These are phyloP conservation scores for Pythium sp. DNA, from an alignment of 352 stramenopile genomes.

Conservation along the genomic window DNA sequence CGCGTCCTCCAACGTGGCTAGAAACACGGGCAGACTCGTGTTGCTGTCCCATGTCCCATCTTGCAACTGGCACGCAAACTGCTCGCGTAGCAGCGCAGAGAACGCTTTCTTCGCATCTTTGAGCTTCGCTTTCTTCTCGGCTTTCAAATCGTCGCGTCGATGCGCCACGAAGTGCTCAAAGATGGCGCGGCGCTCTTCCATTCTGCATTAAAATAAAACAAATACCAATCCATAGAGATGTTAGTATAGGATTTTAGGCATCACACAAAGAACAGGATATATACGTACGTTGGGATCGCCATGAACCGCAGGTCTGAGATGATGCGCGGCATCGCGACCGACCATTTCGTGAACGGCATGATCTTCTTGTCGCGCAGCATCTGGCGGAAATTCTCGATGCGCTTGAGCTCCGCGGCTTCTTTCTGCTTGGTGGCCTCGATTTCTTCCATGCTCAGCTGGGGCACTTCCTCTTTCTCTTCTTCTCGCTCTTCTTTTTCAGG, in stretches of 20 bases:
- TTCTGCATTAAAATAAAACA: conserved; percentile 29
- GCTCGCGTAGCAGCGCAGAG: conserved; percentile 36
- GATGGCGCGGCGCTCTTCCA: conserved; percentile 75
- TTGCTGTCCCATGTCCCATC: conserved; percentile 41
- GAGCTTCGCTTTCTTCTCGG: conserved; percentile 76
- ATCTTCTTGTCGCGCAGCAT: conserved; percentile 85
- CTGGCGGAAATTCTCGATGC: conserved; percentile 54
- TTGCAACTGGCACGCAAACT: conserved; percentile 31
- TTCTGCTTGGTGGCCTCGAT: conserved; percentile 25
- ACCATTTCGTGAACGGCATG: conserved; percentile 84
- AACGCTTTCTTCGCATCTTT: conserved; percentile 60
- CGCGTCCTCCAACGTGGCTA: conserved; percentile 44
- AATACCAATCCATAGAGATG: conserved; percentile 1
- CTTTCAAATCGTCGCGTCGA: conserved; percentile 69
- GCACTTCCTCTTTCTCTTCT: neutral
- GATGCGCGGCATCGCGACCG: conserved; percentile 72
- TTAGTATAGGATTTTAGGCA: neutral
- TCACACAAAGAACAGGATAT: neutral
- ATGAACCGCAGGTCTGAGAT: conserved; percentile 70
- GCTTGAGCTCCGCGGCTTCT: conserved; percentile 40
- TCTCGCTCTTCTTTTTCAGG: conserved; percentile 23
- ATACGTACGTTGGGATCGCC: conserved; percentile 46
- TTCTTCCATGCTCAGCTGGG: conserved; percentile 20
- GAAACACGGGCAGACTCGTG: conserved; percentile 50
- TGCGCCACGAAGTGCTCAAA: conserved; percentile 81